Percentiles rank a stretch among this genome's conserved stretches.
phyloP scores from a whole-genome alignment of 345 rosid species.

The Moricandia moricandioides region DNA sequence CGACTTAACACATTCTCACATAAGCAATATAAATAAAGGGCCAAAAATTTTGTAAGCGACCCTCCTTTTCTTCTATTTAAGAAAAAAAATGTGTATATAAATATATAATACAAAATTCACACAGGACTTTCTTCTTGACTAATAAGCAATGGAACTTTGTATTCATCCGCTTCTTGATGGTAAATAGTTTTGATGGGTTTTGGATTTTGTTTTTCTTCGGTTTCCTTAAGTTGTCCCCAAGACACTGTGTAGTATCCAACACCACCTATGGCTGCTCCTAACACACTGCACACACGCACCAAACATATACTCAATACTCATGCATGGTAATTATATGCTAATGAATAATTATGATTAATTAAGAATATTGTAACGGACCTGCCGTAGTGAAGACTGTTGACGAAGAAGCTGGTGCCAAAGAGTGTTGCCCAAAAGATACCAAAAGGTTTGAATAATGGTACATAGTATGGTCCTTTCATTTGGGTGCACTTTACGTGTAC shows the following conservation, averaged over 20 bases:
- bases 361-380: constrained; percentile 42
- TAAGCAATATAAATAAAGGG: constrained; percentile 9
- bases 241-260: constrained; percentile 53
- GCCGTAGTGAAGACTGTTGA: constrained; percentile 72
- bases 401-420: constrained; percentile 65
- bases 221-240: constrained; percentile 61
- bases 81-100: neutral
- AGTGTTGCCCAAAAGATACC: constrained; percentile 63
- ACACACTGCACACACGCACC: constrained; percentile 42
- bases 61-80: constrained; percentile 15
- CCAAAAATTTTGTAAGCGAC: constrained; percentile 14
- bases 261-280: constrained; percentile 63
- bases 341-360: neutral
- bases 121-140: constrained; percentile 41
- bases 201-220: constrained; percentile 33
- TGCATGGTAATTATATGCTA: neutral
- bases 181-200: constrained; percentile 24
- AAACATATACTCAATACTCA: neutral
- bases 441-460: constrained; percentile 76
- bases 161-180: constrained; percentile 26
- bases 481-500: constrained; percentile 50
- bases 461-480: constrained; percentile 63
- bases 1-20: constrained; percentile 18
- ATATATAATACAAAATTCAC: constrained; percentile 17
- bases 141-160: constrained; percentile 50